Evolutionary conservation across 2,329 filamentous ascomycete genomes (phyloP), one percentile per base, ranked within the genome.

Genomic region (Fusarium newnesense): DNA sequence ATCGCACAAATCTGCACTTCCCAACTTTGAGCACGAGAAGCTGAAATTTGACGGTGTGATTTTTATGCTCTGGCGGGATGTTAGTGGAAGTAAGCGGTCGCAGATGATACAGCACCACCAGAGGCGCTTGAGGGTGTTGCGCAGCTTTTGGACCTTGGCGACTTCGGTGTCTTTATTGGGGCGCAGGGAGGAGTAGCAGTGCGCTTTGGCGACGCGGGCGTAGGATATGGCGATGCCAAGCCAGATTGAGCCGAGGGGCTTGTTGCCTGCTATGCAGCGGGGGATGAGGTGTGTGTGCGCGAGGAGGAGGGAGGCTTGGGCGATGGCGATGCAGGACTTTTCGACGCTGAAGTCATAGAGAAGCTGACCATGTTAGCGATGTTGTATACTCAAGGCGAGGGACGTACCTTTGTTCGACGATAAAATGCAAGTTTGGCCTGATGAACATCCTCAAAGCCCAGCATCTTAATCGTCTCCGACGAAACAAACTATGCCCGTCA

Each of bases 21-120:
- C 69, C 1, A 77, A 28, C 0, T 62, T 60, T 0, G 76, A 69
- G 3, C 67, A 73, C 0, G 75, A 75, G 2, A 77, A 77, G 34
- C 73, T 75, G 18, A 77, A 77, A n/a, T 77, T 77, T 0, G 67
- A 16, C 0, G 64, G 73, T 0, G 76, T 77, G 19, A 77, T 77
- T n/a, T 76, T 77, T 24, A 77, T 78, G 11, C 67, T 77, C 10
- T 77, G 76, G 4, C 76, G 69, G 1, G 76, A 77, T 0, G 76
- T 77, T 4, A 77, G 65, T 0, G 76, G 76, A 0, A 78, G 63
- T 0, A 77, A 26, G 5, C 76, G 71, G 19, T 77, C 76, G 39
- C 73, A 76, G 16, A 77, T 75, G 16, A 77, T 75, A 26, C 76
- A 77, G 43, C 76, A 78, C 76, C 76, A 77, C 76, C 76, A 77